Conservation (phyloP, 441 rosid genomes). For the Erodium trifolium region DNA sequence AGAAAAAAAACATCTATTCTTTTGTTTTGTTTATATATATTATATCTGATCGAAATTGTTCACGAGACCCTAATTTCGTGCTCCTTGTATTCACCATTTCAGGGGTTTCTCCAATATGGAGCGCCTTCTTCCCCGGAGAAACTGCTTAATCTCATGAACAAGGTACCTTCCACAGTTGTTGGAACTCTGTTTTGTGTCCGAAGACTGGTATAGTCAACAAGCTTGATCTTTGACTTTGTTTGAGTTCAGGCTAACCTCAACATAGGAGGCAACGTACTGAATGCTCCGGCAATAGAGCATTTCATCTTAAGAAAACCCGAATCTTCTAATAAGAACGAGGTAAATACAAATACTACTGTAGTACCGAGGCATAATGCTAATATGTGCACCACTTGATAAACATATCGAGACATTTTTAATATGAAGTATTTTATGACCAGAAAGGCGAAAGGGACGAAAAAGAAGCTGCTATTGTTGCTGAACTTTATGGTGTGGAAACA, state of each 20-base stretch:
- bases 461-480: slow-evolving; percentile 49
- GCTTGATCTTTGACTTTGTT: background rate
- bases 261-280: slow-evolving; percentile 76
- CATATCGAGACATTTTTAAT: background rate
- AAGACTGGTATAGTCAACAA: background rate
- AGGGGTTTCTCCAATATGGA: slow-evolving; percentile 88
- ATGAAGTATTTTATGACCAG: background rate
- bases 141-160: slow-evolving; percentile 48
- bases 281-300: slow-evolving; percentile 77
- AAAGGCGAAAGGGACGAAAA: slow-evolving; percentile 43
- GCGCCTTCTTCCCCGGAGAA: slow-evolving; percentile 72
- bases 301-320: slow-evolving; percentile 53
- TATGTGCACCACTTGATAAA: too few species aligned
- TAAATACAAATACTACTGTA: slow-evolving; percentile 11
- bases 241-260: slow-evolving; percentile 56
- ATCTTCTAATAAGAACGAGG: slow-evolving; percentile 44
- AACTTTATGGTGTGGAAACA: slow-evolving; percentile 51
- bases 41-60: background rate
- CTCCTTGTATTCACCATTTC: slow-evolving; percentile 15
- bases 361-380: background rate
- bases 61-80: background rate
- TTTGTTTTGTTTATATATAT: too few species aligned
- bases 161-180: slow-evolving; percentile 33
- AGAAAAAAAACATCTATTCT: slow-evolving; percentile 12
- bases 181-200: background rate